phyloP scores from a whole-genome alignment of 2,329 filamentous ascomycete genomes.

The Sporothrix dimorphospora region DNA sequence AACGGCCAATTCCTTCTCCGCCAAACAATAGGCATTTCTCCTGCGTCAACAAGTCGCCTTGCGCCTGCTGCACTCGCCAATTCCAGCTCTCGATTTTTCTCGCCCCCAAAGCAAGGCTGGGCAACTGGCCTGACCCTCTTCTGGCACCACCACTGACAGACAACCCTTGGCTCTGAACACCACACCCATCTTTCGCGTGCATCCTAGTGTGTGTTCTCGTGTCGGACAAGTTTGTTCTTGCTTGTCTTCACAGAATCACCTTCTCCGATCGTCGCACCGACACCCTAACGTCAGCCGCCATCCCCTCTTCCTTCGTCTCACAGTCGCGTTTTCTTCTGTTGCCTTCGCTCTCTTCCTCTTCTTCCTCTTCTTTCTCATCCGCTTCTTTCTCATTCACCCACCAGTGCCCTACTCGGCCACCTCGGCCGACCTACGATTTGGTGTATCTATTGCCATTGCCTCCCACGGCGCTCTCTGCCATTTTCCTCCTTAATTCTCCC shows the following conservation, averaged over 20 bases:
- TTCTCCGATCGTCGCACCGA: constrained; percentile 11
- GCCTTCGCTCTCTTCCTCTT: neutral
- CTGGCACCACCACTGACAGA: neutral
- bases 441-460: neutral
- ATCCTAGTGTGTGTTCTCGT: constrained; percentile 1
- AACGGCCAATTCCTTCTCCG: neutral
- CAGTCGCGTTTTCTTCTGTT: neutral
- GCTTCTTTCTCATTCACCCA: neutral
- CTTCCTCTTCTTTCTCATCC: neutral
- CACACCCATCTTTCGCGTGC: neutral
- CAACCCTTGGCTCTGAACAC: neutral
- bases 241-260: neutral
- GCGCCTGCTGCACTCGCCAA: neutral
- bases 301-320: constrained; percentile 16
- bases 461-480: neutral
- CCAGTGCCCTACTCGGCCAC: neutral
- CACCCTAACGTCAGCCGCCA: constrained; percentile 5
- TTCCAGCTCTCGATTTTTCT: neutral
- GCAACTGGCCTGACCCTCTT: neutral
- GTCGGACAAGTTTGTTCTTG: neutral
- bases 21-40: neutral
- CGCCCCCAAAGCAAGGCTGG: constrained; percentile 13
- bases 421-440: neutral
- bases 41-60: constrained; percentile 1
- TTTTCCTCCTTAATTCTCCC: neutral